Evolutionary conservation across 2,329 filamentous ascomycete genomes (phyloP).

Genomic region (Apiospora sp.): DNA sequence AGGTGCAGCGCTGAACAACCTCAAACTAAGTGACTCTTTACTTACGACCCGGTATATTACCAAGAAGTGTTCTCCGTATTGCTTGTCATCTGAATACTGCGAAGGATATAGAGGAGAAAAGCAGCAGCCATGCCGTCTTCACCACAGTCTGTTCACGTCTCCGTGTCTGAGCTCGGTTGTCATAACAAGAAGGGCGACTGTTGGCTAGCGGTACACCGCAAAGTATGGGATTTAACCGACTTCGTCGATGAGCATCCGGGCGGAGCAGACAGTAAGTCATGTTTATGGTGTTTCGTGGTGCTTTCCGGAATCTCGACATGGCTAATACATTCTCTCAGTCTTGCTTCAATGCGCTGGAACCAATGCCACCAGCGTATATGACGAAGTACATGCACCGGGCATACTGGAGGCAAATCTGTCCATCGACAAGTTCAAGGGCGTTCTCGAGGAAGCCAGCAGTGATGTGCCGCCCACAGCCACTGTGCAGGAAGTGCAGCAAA

Average conservation of each 20-base stretch:
- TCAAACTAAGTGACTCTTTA: too few relatives aligned
- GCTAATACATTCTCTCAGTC: not conserved
- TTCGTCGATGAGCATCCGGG: constrained; percentile 30
- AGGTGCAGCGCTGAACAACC: too few relatives aligned
- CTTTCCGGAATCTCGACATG: not conserved
- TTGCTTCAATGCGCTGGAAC: constrained; percentile 26
- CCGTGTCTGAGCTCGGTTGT: constrained; percentile 23
- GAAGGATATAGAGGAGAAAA: not conserved
- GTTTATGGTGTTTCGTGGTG: not conserved
- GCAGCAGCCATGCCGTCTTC: not conserved
- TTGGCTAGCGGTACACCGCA: constrained; percentile 28
- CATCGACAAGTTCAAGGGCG: constrained; percentile 27
- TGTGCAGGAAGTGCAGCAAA: not conserved
- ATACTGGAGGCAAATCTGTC: constrained; percentile 27
- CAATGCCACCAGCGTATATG: constrained; percentile 26
- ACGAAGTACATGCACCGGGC: constrained; percentile 27
- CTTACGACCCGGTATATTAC: not conserved
- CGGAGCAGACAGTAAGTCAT: constrained; percentile 27
- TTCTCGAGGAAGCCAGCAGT: constrained; percentile 26
- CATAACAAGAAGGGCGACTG: constrained; percentile 28
- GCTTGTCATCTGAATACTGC: too few relatives aligned
- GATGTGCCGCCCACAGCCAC: constrained; percentile 22
- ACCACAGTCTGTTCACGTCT: constrained; percentile 16
- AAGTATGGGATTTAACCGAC: constrained; percentile 29
- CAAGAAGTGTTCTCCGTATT: not conserved